Conservation (phyloP, 2,329 filamentous ascomycete species). For the Cryphonectria japonica region DNA sequence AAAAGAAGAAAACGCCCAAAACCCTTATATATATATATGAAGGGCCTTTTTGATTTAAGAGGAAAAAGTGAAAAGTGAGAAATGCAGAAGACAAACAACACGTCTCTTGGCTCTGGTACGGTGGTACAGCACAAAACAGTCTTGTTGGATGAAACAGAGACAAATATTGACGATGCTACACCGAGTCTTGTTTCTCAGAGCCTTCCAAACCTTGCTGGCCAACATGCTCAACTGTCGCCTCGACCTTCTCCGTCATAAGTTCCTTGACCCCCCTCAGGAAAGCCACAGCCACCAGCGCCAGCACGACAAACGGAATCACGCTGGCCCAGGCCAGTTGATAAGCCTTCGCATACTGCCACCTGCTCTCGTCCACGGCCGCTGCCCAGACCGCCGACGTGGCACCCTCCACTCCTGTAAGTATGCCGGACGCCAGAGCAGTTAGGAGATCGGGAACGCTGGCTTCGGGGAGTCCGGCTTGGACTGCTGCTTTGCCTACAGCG, state of each 20-base stretch:
- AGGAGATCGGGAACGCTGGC: slow-evolving; percentile 44
- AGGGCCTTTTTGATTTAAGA: neutral
- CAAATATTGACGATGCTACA: neutral
- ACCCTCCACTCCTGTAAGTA: slow-evolving; percentile 39
- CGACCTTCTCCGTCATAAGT: slow-evolving; percentile 58
- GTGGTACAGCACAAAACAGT: neutral
- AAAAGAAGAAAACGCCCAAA: neutral
- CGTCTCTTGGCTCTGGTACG: neutral
- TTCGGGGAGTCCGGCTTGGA: slow-evolving; percentile 46
- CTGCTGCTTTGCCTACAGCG: slow-evolving; percentile 46
- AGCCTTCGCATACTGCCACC: slow-evolving; percentile 49
- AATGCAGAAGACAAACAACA: neutral
- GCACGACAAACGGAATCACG: slow-evolving; percentile 55
- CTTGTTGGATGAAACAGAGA: neutral
- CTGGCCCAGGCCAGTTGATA: slow-evolving; percentile 55
- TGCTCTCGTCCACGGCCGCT: slow-evolving; percentile 45
- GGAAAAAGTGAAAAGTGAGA: no score
- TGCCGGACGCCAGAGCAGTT: slow-evolving; percentile 43
- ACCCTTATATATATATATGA: neutral
- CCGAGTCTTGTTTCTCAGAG: neutral
- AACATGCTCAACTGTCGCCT: slow-evolving; percentile 53
- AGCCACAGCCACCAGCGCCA: slow-evolving; percentile 49
- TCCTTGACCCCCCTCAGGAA: slow-evolving; percentile 53
- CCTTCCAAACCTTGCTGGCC: neutral
- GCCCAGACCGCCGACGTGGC: slow-evolving; percentile 43